These are phyloP conservation scores for Talaromyces nanjingensis DNA, from an alignment of 495 filamentous ascomycete genomes.

Conservation along the genomic window DNA sequence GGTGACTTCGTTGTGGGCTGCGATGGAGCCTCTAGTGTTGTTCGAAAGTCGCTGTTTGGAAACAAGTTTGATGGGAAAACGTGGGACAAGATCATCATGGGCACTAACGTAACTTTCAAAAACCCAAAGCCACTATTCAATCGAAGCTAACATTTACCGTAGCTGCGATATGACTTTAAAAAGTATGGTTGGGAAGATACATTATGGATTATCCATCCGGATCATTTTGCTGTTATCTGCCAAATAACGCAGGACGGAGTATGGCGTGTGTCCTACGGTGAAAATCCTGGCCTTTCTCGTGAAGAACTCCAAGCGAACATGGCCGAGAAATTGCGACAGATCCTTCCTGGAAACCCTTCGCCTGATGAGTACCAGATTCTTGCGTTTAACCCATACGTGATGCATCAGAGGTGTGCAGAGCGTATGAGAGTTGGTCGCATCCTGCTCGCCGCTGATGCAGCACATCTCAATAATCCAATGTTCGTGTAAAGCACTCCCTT, in stretches of 20 bases:
- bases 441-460: too few species aligned
- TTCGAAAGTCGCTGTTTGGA: constrained; percentile 50
- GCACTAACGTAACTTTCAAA: constrained; percentile 46
- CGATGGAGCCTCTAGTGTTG: constrained; percentile 50
- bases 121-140: too few species aligned
- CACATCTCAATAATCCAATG: too few species aligned
- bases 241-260: constrained; percentile 50
- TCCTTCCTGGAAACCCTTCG: constrained; percentile 53
- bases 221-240: constrained; percentile 55
- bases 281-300: constrained; percentile 39
- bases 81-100: constrained; percentile 51
- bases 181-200: constrained; percentile 48
- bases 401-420: too few species aligned
- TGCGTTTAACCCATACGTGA: too few species aligned
- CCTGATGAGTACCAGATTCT: constrained; percentile 38
- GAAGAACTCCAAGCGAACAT: constrained; percentile 48
- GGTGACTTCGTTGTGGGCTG: constrained; percentile 54
- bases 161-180: constrained; percentile 52
- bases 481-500: too few species aligned
- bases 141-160: neutral
- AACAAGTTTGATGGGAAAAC: constrained; percentile 52
- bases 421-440: too few species aligned
- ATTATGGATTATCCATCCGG: constrained; percentile 53
- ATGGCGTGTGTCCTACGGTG: constrained; percentile 55
- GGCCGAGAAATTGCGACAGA: constrained; percentile 44